Percentiles rank a stretch among this genome's conserved stretches.
These are phyloP conservation scores for Leccinum fuscescens DNA, from an alignment of 1,284 basidiomycete species.

Conservation along the genomic window DNA sequence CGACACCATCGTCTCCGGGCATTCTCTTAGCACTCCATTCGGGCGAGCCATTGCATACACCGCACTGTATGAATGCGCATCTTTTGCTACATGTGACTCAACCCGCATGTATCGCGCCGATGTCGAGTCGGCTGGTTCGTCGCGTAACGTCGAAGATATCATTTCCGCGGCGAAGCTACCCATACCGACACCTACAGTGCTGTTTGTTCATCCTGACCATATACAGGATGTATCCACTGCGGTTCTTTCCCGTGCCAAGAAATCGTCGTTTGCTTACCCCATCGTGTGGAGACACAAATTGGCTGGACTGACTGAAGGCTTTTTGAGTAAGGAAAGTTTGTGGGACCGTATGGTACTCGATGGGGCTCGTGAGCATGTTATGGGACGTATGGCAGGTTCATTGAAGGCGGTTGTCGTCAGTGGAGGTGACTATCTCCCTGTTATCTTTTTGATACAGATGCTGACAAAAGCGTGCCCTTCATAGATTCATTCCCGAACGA, in stretches of 20 bases:
- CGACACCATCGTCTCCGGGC: constrained; percentile 73
- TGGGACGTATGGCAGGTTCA: constrained; percentile 58
- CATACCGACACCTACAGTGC: constrained; percentile 65
- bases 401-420: constrained; percentile 61
- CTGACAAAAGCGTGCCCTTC: constrained; percentile 21
- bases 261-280: constrained; percentile 48
- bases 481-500: constrained; percentile 38
- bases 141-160: constrained; percentile 44
- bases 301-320: constrained; percentile 63
- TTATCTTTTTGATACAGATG: not conserved
- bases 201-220: constrained; percentile 63
- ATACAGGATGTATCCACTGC: constrained; percentile 48
- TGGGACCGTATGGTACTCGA: constrained; percentile 79
- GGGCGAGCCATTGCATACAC: constrained; percentile 74
- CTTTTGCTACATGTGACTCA: constrained; percentile 63
- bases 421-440: constrained; percentile 47
- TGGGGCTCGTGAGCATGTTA: constrained; percentile 54
- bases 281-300: constrained; percentile 75
- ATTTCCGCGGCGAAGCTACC: constrained; percentile 48
- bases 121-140: constrained; percentile 4
- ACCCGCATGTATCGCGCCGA: constrained; percentile 46
- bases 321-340: constrained; percentile 68
- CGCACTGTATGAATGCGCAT: constrained; percentile 69
- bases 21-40: constrained; percentile 66
- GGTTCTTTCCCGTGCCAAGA: constrained; percentile 54